A percentile compares a stretch with the other conserved stretches of the same genome.
phyloP scores from a whole-genome alignment of 805 yeast species.

The Millerozyma miso region DNA sequence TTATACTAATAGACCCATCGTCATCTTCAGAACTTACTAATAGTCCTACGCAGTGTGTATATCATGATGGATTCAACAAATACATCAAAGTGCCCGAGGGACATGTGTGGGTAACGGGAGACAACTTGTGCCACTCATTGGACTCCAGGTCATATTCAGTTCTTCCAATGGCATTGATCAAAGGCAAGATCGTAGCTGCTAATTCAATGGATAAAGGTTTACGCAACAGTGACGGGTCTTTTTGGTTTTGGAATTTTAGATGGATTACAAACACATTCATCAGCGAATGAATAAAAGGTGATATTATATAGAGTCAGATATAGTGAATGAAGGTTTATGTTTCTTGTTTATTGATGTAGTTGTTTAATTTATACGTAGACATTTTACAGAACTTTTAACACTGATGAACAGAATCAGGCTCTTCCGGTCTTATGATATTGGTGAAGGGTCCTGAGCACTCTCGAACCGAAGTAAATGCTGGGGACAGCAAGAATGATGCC shows the following conservation, averaged over 20 bases:
- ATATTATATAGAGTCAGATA: neutral
- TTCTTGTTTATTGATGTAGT: neutral
- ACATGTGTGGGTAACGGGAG: conserved; percentile 97
- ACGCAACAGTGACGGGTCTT: conserved; percentile 28
- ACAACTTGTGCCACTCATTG: conserved; percentile 77
- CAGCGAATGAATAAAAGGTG: conserved; percentile 3
- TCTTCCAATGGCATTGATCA: conserved; percentile 83
- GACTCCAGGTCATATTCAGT: conserved; percentile 89
- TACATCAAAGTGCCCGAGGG: conserved; percentile 85
- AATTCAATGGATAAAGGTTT: conserved; percentile 46
- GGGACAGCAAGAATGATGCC: conserved; percentile 47
- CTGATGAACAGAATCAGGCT: conserved; percentile 7
- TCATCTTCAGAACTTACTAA: conserved; percentile 43
- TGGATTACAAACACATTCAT: conserved; percentile 48
- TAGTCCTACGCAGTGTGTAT: conserved; percentile 18
- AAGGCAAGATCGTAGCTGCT: conserved; percentile 82
- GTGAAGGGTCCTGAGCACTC: conserved; percentile 51
- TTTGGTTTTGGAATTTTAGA: conserved; percentile 49
- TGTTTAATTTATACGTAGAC: neutral
- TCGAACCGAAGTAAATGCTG: conserved; percentile 59
- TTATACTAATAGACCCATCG: conserved; percentile 77
- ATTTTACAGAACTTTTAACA: neutral
- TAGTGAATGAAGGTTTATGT: neutral
- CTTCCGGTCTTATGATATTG: conserved; percentile 27
- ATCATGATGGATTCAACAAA: conserved; percentile 44